A percentile compares a stretch with the other conserved stretches of the same genome.
phyloP scores from a whole-genome alignment of 2,329 filamentous ascomycete species.

The Fusarium beomiforme region DNA sequence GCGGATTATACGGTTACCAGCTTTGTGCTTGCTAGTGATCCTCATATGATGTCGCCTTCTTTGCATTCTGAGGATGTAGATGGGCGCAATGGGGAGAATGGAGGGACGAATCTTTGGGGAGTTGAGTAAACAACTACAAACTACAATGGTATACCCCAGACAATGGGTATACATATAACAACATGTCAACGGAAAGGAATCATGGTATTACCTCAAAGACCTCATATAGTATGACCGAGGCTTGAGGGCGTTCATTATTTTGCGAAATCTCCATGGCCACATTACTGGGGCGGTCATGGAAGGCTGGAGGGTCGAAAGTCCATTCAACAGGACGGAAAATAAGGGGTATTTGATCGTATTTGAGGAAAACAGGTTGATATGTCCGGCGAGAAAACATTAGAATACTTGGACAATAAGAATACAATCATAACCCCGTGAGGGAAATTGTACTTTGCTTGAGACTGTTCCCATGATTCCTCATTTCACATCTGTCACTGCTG shows the following conservation, averaged over 20 bases:
- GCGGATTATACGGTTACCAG: slow-evolving; percentile 21
- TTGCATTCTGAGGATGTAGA: slow-evolving; percentile 30
- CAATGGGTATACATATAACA: slow-evolving; percentile 11
- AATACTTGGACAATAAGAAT: neutral
- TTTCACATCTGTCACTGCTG: no score
- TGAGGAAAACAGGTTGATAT: no score
- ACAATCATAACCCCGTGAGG: neutral
- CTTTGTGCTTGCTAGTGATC: neutral
- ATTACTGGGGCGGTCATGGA: neutral
- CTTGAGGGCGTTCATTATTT: neutral
- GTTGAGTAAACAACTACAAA: neutral
- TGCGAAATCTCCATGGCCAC: neutral
- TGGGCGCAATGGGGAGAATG: slow-evolving; percentile 11
- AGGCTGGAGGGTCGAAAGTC: neutral
- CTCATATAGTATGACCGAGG: neutral
- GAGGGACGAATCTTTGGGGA: slow-evolving; percentile 17
- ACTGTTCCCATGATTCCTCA: no score
- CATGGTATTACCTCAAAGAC: neutral
- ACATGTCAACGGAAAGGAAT: neutral
- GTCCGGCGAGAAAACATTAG: neutral
- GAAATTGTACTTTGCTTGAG: neutral
- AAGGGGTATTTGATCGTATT: neutral
- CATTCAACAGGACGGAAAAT: neutral
- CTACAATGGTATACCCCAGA: neutral
- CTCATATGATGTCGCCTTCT: slow-evolving; percentile 10